Base-by-base conservation (phyloP, 1,284 basidiomycete genomes). In the Chalciporus sp. region DNA sequence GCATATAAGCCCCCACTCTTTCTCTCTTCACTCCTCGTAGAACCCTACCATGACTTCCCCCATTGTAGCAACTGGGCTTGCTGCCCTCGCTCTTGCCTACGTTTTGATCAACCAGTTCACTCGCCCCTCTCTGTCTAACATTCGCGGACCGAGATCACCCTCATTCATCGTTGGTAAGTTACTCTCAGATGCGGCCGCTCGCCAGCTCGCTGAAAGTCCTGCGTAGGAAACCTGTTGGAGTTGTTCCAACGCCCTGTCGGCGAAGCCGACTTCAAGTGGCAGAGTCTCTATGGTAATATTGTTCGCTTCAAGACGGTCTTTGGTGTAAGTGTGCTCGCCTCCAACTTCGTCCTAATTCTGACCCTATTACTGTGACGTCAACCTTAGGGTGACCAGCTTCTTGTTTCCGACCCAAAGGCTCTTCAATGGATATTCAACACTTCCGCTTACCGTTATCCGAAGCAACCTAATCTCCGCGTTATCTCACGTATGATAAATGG, bases 391-490 rank as follows among this genome's bases (percentile, higher is more conserved):
- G 55, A 73, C 46, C 52, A 58, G 8, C 65, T 72, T 35, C 47
- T 70, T 31, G 49, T 73, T 17, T 41, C 63, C 0, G 76, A 80
- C 52, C 72, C 76, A 14, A 76, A 77, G 56, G 74, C 74, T 4
- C 58, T 77, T 10, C 74, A 76, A 51, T 68, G 73, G 56, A 74
- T 78, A 29, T 69, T 74, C 47, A 68, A 71, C 29, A 73, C 71
- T 0, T 74, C 73, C 0, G 72, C 71, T 0, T 76, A 78, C 59
- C 63, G 60, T 44, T 80, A 71, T 55, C 67, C 68, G 9, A 79
- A 77, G 55, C 68, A 63, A 46, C 66, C 58, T 5, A 67, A 70
- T 20, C 65, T 70, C 17, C 67, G 70, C 5, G 60, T 65, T 1
- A 41, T 75, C 6, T 62, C 70, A 6, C 59, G 61, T 1, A 51